Evolutionary conservation across 257 asterid species (phyloP), one percentile per base, ranked within the genome.

Genomic region (Schizonepeta tenuifolia): DNA sequence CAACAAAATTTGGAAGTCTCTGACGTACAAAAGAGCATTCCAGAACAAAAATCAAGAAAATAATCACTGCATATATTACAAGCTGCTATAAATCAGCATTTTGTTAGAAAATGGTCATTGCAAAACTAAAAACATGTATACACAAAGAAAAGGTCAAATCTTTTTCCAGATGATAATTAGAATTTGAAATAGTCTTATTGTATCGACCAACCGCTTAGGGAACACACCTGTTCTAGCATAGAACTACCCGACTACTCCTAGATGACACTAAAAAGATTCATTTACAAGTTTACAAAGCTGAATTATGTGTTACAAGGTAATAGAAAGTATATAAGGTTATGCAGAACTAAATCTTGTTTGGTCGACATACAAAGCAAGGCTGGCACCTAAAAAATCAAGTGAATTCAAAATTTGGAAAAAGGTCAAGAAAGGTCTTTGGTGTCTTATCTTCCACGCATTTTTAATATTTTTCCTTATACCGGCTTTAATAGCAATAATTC

Each of bases 21-120:
- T 6, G 40, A 11, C 35, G 38, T 2, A 35, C 49, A 33, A 76
- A 61, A 55, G 6, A 64, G 73, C 10, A 64, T 40, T 60, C 44
- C 28, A 10, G 0, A 44, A 50, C 44, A 6, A 64, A 62, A 47
- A 36, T 7, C 14, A 56, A 24, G 18, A 20, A 31, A 69, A 0
- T 1, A 7, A 55, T 47, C 65, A 22, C 2, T n/a, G 11, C 9
- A 49, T 15, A 47, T 7, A 47, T 20, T 51, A 61, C 43, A 51
- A 40, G 22, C 33, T 24, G 18, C 44, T 17, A n/a, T 12, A 41
- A 24, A 20, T 40, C 67, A 64, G 31, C 67, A 44, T 4, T 6
- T 63, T 9, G 6, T 18, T n/a, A n/a, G 28, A 18, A 60, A n/a
- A n/a, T 4, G n/a, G 13, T 21, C 33, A 20, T 12, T 40, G 53